These are phyloP conservation scores for Ceratobasidium sp. DNA, from an alignment of 1,284 basidiomycete species.

Conservation along the genomic window DNA sequence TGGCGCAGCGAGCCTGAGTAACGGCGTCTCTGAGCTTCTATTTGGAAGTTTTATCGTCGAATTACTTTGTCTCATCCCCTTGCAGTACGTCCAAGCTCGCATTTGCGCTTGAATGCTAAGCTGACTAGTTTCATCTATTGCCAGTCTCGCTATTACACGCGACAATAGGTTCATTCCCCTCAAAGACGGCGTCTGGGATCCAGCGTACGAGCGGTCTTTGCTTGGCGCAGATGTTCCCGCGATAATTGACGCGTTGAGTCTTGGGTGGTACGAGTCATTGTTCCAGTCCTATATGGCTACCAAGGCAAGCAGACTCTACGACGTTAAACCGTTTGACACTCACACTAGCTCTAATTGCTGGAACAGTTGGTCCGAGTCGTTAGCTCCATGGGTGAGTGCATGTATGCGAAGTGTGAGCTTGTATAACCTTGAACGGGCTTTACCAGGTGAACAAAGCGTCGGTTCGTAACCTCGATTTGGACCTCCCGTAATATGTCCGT, in stretches of 20 bases:
- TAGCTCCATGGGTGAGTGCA: constrained; percentile 69
- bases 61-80: constrained; percentile 48
- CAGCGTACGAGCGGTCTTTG: constrained; percentile 65
- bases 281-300: constrained; percentile 73
- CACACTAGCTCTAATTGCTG: neutral
- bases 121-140: constrained; percentile 51
- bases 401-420: neutral
- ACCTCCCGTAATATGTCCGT: neutral
- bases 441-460: constrained; percentile 69
- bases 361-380: constrained; percentile 69
- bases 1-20: neutral
- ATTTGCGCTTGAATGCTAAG: neutral
- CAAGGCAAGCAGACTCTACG: constrained; percentile 59
- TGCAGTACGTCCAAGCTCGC: constrained; percentile 37
- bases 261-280: constrained; percentile 77
- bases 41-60: constrained; percentile 47
- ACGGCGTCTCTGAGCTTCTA: constrained; percentile 18
- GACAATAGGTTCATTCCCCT: constrained; percentile 74
- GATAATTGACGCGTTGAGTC: constrained; percentile 67
- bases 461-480: constrained; percentile 60
- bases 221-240: constrained; percentile 70
- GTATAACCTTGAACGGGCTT: neutral
- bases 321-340: neutral
- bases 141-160: constrained; percentile 64
- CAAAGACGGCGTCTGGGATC: constrained; percentile 70